Conservation (phyloP, 768 basidiomycete species). For the Lentinula lateritia region DNA sequence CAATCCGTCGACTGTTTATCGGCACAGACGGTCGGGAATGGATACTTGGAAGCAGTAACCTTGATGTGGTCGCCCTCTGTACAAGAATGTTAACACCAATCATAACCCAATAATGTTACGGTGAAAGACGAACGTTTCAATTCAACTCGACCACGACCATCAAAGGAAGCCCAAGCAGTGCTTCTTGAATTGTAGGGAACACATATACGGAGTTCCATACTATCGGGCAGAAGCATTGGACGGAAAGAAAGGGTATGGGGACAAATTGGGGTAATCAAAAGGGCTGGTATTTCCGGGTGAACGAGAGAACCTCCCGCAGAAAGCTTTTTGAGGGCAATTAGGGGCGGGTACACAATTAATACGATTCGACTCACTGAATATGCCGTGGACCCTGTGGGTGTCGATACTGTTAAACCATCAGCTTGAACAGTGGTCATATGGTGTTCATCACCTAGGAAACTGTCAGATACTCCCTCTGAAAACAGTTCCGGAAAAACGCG, state of each 20-base stretch:
- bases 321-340: constrained; percentile 35
- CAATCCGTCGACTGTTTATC: constrained; percentile 98
- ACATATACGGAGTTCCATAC: constrained; percentile 96
- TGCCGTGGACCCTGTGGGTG: constrained; percentile 97
- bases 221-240: constrained; percentile 97
- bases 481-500: constrained; percentile 20
- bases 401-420: constrained; percentile 92
- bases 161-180: constrained; percentile 98
- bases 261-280: constrained; percentile 96
- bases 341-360: background rate
- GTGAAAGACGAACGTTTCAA: constrained; percentile 69
- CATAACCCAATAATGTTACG: constrained; percentile 6
- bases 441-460: constrained; percentile 82
- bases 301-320: constrained; percentile 98
- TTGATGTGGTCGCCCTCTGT: constrained; percentile 99
- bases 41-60: constrained; percentile 93
- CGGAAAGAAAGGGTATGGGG: constrained; percentile 98
- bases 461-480: constrained; percentile 8
- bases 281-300: constrained; percentile 95
- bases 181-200: constrained; percentile 99
- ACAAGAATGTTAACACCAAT: constrained; percentile 5
- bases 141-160: constrained; percentile 94
- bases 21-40: constrained; percentile 97
- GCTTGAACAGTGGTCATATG: constrained; percentile 99
- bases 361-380: constrained; percentile 69